Evolutionary conservation across 495 filamentous ascomycete genomes (phyloP), one percentile per base, ranked within the genome.

Genomic region (Neurospora cerealis): DNA sequence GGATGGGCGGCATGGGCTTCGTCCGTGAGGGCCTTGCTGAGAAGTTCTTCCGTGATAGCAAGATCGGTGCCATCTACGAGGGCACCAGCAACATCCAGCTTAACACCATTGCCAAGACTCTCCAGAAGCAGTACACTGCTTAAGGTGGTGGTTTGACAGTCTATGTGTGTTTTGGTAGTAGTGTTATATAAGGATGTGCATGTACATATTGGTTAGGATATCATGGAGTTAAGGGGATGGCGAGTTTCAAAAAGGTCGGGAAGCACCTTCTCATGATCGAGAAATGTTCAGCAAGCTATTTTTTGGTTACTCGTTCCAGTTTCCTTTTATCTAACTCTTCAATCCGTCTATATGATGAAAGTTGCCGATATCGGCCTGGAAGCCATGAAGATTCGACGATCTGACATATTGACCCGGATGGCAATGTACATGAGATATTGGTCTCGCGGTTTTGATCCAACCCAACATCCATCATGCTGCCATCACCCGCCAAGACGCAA

Each of bases 1-100:
- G 96, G 96, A 98, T 98, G 95, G 96, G 96, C 41, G 96, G 96
- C 70, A 98, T 97, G 96, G 88, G 88, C 15, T 99, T 99, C 77
- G 96, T 98, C 44, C 86, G 96, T 48, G 96, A 99, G 81, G 96
- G 96, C 3, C 89, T 97, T 74, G 96, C 96, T 5, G 96, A 99
- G 90, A 99, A 99, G 89, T 96, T 91, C 85, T 99, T 91, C 87
- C 88, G 96, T 32, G 96, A 99, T 81, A 95, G 93, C 85, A 99
- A 98, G 90, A 99, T 99, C 80, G 96, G 96, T 2, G 94, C 93
- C 66, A 98, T 99, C 76, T 98, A 99, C 84, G 96, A 99, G 87
- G 96, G 96, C 54, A 97, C 94, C 72, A 88, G 87, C 80, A 89
- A 89, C 78, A 89, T 89, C 69, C 87, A 89, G 82, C 82, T 98